Base-by-base conservation (phyloP, 1,139 yeast genomes). In the Debaryomycetaceae sp. region DNA sequence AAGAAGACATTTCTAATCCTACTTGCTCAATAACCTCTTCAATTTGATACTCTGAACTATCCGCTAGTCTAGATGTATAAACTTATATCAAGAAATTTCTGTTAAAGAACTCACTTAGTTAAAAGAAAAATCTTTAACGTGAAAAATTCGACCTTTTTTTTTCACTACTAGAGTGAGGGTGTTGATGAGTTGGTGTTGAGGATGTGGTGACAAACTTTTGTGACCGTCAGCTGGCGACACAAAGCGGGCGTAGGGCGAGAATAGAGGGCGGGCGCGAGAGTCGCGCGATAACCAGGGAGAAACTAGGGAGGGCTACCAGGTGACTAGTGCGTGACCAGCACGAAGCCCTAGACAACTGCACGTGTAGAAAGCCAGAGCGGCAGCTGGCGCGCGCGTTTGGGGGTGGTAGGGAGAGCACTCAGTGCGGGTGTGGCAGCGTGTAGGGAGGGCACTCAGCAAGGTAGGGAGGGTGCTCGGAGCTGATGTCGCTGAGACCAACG, bases 1-100 rank as follows among this genome's bases (percentile, higher is more conserved):
- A 88, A 74, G 87, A 81, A 80, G 93, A 86, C 96, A 87, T 88
- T 64, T 48, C 43, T 40, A 27, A 27, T 27, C 31, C 11, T 27
- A 11, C 31, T 27, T 27, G 8, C 11, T 27, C 31, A 11, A 27
- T 27, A 27, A 27, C 11, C 11, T 27, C 31, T 27, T 27, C 8
- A 27, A 27, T 27, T 11, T 27, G 31, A 8, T 27, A 27, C 31
- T 27, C 31, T 27, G 31, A 27, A 27, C 31, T 27, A 27, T 17
- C 31, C 11, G 31, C 31, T 27, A 27, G 31, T 27, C 4, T 8
- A 27, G 31, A 27, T 27, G 31, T 27, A 27, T 27, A 27, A 27
- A 27, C 31, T 27, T 7, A 8, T 7, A 27, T 27, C 31, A 27
- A 27, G 31, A 27, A 27, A 27, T 11, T 27, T 27, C 31, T 27